Evolutionary conservation across 2,329 filamentous ascomycete genomes (phyloP).

Genomic region (Myotisia sp.): DNA sequence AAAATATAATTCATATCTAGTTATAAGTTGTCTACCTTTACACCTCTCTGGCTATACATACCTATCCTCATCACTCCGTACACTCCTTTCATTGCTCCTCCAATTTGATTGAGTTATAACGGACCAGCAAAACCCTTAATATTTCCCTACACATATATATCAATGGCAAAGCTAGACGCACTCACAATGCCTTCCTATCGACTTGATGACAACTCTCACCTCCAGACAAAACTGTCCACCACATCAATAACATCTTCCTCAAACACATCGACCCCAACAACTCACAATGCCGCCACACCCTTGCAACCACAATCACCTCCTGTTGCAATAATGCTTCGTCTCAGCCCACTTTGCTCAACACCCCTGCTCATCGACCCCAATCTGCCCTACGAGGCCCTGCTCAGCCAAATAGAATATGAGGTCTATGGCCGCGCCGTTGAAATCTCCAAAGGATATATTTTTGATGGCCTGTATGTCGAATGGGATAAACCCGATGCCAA

Average conservation of each 20-base stretch:
- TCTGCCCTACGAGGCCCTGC: slow-evolving; percentile 4
- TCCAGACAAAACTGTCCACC: neutral
- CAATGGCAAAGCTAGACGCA: neutral
- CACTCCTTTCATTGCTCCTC: too few species aligned
- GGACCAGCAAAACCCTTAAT: too few species aligned
- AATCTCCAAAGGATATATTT: slow-evolving; percentile 6
- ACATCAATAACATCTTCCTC: neutral
- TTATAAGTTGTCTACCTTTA: too few species aligned
- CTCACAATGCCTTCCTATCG: neutral
- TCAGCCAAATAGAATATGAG: slow-evolving; percentile 9
- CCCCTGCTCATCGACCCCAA: slow-evolving; percentile 8
- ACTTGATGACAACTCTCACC: neutral
- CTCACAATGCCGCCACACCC: neutral
- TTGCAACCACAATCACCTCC: too few species aligned
- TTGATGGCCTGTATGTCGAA: slow-evolving; percentile 10
- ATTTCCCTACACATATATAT: too few species aligned
- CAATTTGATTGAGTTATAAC: too few species aligned
- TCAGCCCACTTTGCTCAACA: slow-evolving; percentile 8
- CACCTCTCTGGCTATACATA: too few species aligned
- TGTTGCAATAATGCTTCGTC: slow-evolving; percentile 10
- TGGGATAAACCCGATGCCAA: slow-evolving; percentile 9
- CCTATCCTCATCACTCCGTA: too few species aligned
- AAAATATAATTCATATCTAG: too few species aligned
- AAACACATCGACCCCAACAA: neutral
- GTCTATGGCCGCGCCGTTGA: slow-evolving; percentile 6